Conservation (phyloP, 75 land plant species). For the Gnetum montanum region DNA sequence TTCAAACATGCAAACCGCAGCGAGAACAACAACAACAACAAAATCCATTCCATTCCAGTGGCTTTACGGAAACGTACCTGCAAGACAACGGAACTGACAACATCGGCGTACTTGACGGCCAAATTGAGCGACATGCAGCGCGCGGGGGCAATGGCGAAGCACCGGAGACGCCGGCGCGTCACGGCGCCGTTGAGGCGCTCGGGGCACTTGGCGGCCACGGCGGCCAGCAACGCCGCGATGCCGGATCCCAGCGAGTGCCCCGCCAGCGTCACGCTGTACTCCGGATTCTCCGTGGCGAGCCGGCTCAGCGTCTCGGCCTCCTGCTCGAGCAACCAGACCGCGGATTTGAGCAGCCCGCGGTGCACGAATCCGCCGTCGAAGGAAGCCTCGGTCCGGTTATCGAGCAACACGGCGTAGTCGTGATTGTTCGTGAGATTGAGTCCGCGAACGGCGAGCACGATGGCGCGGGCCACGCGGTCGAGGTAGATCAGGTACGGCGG, state of each 20-base stretch:
- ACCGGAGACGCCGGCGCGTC: constrained; percentile 34
- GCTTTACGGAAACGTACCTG: no score
- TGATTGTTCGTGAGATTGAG: constrained; percentile 59
- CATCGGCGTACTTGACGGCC: constrained; percentile 73
- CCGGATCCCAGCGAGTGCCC: constrained; percentile 97
- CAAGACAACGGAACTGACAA: constrained; percentile 57
- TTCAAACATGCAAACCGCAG: no score
- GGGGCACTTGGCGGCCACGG: constrained; percentile 41
- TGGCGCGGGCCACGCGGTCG: constrained; percentile 47
- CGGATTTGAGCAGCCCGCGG: constrained; percentile 73
- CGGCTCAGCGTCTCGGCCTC: constrained; percentile 34
- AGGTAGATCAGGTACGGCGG: constrained; percentile 85
- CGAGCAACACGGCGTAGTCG: constrained; percentile 63
- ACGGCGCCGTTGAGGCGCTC: constrained; percentile 44
- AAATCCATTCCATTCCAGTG: no score
- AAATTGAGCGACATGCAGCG: constrained; percentile 87
- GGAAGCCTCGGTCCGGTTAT: constrained; percentile 62
- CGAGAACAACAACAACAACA: no score
- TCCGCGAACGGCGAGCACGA: constrained; percentile 77
- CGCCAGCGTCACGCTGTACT: constrained; percentile 45
- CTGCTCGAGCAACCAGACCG: constrained; percentile 54
- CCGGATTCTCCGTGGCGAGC: constrained; percentile 4
- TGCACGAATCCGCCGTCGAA: constrained; percentile 92
- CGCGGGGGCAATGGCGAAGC: constrained; percentile 79
- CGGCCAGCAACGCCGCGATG: constrained; percentile 62